Base-by-base conservation (phyloP, 2,329 filamentous ascomycete species). In the Chaetomiaceae sp. region DNA sequence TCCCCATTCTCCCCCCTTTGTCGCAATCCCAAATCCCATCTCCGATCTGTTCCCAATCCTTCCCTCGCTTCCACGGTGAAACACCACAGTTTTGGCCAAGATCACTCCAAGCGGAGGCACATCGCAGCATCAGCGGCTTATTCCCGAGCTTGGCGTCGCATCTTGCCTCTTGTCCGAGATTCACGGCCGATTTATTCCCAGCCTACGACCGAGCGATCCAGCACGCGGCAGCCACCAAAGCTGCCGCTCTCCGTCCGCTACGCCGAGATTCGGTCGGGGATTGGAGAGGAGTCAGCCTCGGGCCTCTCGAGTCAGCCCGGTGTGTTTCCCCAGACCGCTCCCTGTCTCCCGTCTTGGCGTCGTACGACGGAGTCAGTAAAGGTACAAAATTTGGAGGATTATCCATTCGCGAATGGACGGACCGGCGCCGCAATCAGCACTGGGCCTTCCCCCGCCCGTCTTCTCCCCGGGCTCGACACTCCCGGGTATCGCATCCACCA, bases 401-500 rank as follows among this genome's bases (percentile, higher is more conserved):
- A n/a, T n/a, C n/a, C n/a, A 6, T 34, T 38, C 31, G 48, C 48
- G 48, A 25, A 51, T 51, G 48, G 48, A 51, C 33, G 45, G 40
- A 25, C 34, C 33, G 42, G 40, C 17, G 42, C 40, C 15, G 25
- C 23, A n/a, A 11, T 23, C 31, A 12, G 33, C 47, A 25, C 27
- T 46, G 49, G 49, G 54, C 36, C 45, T 3, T 29, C 46, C 34
- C 11, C 34, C 38, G 31, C 47, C 55, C 15, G 17, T 45, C 38
- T 51, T 55, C 17, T 47, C 27, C 27, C 14, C 52, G 36, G 47
- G 42, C 29, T 38, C 44, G 22, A 33, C 53, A 9, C 40, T 23
- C 19, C 27, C 43, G 33, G 55, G 19, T 27, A 45, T 34, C 15
- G 42, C 50, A 14, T 58, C 53, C 29, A 61, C 58, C 54, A 62